These are phyloP conservation scores for Protomyces inundatus DNA, from an alignment of 1,139 yeast genomes.

Conservation along the genomic window DNA sequence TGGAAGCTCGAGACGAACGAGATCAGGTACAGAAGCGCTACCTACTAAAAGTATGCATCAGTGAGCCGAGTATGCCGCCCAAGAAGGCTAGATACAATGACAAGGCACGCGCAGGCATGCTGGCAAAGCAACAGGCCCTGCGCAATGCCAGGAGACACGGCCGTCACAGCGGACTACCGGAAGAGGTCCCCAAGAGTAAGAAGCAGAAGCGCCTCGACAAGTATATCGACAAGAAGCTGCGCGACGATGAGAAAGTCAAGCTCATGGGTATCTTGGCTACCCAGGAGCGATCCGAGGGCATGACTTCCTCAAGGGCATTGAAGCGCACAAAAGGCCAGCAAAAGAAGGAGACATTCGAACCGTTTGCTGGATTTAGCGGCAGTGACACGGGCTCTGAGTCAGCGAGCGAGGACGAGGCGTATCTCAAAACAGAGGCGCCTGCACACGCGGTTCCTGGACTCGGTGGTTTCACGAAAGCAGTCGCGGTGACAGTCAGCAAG, in stretches of 20 bases:
- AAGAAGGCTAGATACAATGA: slow-evolving; percentile 56
- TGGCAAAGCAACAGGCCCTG: slow-evolving; percentile 70
- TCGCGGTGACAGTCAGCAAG: background rate
- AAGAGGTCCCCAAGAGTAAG: slow-evolving; percentile 42
- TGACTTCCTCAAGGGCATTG: slow-evolving; percentile 75
- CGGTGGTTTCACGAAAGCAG: slow-evolving; percentile 1
- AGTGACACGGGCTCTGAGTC: slow-evolving; percentile 41
- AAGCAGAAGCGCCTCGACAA: slow-evolving; percentile 60
- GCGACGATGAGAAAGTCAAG: slow-evolving; percentile 79
- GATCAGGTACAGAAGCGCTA: background rate
- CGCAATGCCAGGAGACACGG: slow-evolving; percentile 59
- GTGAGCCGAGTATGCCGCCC: background rate
- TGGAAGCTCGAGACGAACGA: background rate
- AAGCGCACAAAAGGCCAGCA: slow-evolving; percentile 61
- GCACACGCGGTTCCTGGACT: background rate
- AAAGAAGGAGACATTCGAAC: slow-evolving; percentile 39
- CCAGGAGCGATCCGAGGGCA: slow-evolving; percentile 60
- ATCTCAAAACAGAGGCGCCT: background rate
- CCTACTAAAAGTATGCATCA: background rate
- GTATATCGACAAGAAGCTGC: slow-evolving; percentile 71
- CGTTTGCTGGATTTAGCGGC: slow-evolving; percentile 42
- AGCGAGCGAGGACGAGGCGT: slow-evolving; percentile 30
- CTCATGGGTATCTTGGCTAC: slow-evolving; percentile 71
- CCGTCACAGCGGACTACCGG: slow-evolving; percentile 51
- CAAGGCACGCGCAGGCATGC: slow-evolving; percentile 79